phyloP scores from a whole-genome alignment of 192 early-diverging fungal species.

The Backusella liffmaniae region DNA sequence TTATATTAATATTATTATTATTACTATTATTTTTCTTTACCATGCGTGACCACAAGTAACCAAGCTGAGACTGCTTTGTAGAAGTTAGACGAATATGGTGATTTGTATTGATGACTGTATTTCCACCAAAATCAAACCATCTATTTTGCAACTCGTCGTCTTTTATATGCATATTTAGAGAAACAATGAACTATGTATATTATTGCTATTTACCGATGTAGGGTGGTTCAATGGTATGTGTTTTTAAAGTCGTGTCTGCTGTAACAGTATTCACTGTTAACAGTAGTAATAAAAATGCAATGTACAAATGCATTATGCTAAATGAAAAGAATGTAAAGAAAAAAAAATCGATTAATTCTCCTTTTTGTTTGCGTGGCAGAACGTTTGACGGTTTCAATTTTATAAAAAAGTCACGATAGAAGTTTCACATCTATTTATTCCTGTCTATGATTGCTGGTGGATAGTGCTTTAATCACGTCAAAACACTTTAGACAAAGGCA shows the following conservation, averaged over 20 bases:
- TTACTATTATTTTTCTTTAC: slow-evolving; percentile 30
- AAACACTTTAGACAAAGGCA: too few species aligned
- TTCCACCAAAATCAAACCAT: slow-evolving; percentile 96
- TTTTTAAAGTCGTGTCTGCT: not conserved
- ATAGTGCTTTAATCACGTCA: too few species aligned
- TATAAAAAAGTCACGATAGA: too few species aligned
- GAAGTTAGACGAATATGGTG: slow-evolving; percentile 82
- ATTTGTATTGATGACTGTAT: slow-evolving; percentile 87
- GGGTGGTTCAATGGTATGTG: slow-evolving; percentile 4
- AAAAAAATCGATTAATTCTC: not conserved
- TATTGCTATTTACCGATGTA: slow-evolving; percentile 4
- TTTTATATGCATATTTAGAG: not conserved
- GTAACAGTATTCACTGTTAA: not conserved
- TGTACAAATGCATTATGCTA: not conserved
- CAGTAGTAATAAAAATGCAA: not conserved
- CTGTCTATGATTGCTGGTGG: too few species aligned
- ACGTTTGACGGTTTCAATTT: not conserved
- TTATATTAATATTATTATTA: not conserved
- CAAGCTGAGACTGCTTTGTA: slow-evolving; percentile 74
- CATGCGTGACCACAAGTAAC: slow-evolving; percentile 76
- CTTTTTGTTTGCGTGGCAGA: not conserved
- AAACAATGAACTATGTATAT: not conserved
- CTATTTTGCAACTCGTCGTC: slow-evolving; percentile 78
- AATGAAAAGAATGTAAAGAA: not conserved
- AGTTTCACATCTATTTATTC: too few species aligned